These are phyloP conservation scores for Alternaria metachromatica DNA, from an alignment of 2,329 filamentous ascomycete species.

Conservation along the genomic window DNA sequence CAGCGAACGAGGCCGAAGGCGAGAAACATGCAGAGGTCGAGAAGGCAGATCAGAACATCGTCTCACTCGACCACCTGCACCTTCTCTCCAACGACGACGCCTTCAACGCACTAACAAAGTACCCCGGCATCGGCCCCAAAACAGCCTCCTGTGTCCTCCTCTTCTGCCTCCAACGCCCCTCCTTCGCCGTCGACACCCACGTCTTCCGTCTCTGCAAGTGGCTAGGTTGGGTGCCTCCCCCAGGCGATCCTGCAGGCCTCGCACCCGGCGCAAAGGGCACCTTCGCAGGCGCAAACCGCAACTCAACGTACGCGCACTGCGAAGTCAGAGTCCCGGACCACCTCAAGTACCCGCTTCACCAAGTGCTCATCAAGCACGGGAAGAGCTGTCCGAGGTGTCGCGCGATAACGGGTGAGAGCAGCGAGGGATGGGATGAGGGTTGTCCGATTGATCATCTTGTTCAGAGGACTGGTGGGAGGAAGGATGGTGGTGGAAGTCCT, in stretches of 20 bases:
- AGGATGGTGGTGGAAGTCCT: slow-evolving; percentile 41
- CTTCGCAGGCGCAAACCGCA: slow-evolving; percentile 55
- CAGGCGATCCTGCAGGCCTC: slow-evolving; percentile 42
- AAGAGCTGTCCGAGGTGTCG: slow-evolving; percentile 67
- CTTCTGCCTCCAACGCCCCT: slow-evolving; percentile 68
- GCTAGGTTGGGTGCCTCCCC: slow-evolving; percentile 65
- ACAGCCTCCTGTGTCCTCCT: slow-evolving; percentile 70
- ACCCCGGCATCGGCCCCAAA: slow-evolving; percentile 70
- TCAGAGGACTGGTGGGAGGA: slow-evolving; percentile 62
- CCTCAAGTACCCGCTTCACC: slow-evolving; percentile 68
- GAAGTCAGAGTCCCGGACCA: slow-evolving; percentile 67
- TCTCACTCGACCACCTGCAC: slow-evolving; percentile 70
- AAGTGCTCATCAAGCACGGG: slow-evolving; percentile 67
- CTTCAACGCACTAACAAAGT: slow-evolving; percentile 63
- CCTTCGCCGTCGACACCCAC: slow-evolving; percentile 71
- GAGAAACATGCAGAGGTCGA: slow-evolving; percentile 65
- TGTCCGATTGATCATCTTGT: slow-evolving; percentile 71
- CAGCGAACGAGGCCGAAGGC: slow-evolving; percentile 54
- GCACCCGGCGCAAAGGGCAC: slow-evolving; percentile 47
- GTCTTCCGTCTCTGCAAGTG: slow-evolving; percentile 69
- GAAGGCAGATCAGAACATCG: slow-evolving; percentile 63
- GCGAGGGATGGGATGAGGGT: slow-evolving; percentile 67
- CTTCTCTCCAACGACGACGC: slow-evolving; percentile 62
- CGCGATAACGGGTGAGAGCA: slow-evolving; percentile 66
- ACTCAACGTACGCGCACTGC: slow-evolving; percentile 65